Evolutionary conservation across 768 basidiomycete species (phyloP).

Genomic region (Ramaria sp.): DNA sequence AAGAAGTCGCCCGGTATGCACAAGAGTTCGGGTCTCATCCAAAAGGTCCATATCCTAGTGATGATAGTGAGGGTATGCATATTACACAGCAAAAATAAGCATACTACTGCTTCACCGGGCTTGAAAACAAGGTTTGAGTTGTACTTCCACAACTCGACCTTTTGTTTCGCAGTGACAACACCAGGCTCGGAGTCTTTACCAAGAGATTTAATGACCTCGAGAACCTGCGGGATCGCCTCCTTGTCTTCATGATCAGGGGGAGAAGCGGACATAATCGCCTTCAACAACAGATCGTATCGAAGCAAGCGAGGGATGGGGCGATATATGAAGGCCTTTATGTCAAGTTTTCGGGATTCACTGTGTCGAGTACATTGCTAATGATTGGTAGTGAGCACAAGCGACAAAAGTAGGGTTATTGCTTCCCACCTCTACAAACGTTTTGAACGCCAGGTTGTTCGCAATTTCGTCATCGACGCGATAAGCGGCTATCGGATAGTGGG

Average conservation of each 20-base stretch:
- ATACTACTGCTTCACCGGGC: constrained; percentile 56
- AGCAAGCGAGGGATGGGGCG: constrained; percentile 84
- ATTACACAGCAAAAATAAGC: constrained; percentile 13
- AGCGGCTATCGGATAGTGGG: constrained; percentile 88
- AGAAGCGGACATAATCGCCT: constrained; percentile 68
- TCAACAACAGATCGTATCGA: constrained; percentile 80
- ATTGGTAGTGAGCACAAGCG: neutral
- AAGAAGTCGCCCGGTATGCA: constrained; percentile 73
- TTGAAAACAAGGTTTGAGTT: constrained; percentile 75
- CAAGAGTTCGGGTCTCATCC: constrained; percentile 70
- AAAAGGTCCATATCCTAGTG: constrained; percentile 81
- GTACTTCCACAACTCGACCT: constrained; percentile 84
- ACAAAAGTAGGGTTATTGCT: neutral
- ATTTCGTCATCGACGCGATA: constrained; percentile 84
- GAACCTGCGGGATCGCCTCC: constrained; percentile 71
- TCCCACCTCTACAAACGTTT: constrained; percentile 69
- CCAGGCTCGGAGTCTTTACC: constrained; percentile 85
- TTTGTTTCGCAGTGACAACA: constrained; percentile 74
- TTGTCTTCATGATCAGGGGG: constrained; percentile 69
- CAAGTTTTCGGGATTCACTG: constrained; percentile 68
- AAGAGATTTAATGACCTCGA: constrained; percentile 78
- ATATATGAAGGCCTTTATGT: constrained; percentile 90
- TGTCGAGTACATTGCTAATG: constrained; percentile 44
- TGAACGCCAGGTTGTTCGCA: constrained; percentile 71
- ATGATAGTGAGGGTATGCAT: neutral